phyloP scores from a whole-genome alignment of 306 rosid genomes.

The Prunus mira region DNA sequence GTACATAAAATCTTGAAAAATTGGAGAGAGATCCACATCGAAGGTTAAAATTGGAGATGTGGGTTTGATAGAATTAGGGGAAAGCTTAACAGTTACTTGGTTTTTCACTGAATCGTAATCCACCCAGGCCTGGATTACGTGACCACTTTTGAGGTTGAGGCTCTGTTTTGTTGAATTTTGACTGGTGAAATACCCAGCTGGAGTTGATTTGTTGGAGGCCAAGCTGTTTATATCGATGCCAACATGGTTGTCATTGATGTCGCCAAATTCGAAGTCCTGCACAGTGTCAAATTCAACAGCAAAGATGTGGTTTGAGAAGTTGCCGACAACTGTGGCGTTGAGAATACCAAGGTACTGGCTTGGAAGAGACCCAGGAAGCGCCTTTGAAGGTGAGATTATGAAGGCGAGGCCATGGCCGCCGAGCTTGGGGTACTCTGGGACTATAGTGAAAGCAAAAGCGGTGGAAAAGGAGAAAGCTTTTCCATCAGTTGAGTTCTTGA shows the following conservation, averaged over 20 bases:
- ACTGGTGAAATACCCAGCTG: conserved; percentile 18
- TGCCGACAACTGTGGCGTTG: conserved; percentile 41
- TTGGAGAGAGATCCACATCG: conserved; percentile 44
- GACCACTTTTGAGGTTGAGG: conserved; percentile 44
- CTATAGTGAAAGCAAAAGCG: conserved; percentile 11
- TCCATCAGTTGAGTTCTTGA: not conserved
- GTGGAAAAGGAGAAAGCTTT: conserved; percentile 14
- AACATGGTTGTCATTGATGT: conserved; percentile 56
- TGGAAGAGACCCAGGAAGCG: conserved; percentile 26
- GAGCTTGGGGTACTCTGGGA: conserved; percentile 15
- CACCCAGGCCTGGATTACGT: conserved; percentile 49
- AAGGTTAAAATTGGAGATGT: conserved; percentile 37
- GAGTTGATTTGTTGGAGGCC: conserved; percentile 44
- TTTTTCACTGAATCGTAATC: conserved; percentile 38
- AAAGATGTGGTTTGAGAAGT: conserved; percentile 46
- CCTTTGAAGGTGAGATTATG: conserved; percentile 13
- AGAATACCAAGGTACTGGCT: conserved; percentile 52
- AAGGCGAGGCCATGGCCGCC: conserved; percentile 28
- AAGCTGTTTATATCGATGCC: conserved; percentile 47
- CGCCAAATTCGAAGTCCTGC: conserved; percentile 40
- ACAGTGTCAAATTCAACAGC: conserved; percentile 59
- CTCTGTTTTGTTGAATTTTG: not conserved
- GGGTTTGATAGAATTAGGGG: conserved; percentile 45
- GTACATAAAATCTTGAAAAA: conserved; percentile 47
- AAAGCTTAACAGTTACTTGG: conserved; percentile 39